These are phyloP conservation scores for Aspergillus terreus DNA, from an alignment of 2,329 filamentous ascomycete species.

Conservation along the genomic window DNA sequence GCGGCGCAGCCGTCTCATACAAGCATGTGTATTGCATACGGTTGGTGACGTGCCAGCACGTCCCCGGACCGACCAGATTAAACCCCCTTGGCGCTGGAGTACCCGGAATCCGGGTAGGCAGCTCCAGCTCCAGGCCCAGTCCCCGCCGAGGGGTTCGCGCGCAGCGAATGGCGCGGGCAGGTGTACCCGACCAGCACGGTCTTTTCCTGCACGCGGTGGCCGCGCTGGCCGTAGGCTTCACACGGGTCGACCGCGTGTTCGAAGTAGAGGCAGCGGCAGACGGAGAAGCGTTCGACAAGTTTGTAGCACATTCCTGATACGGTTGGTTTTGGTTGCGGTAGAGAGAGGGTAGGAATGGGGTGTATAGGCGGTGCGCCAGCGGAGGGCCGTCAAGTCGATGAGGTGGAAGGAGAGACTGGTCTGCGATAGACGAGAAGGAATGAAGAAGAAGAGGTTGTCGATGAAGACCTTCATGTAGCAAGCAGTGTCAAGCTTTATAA, in stretches of 20 bases:
- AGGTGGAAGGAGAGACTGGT: conserved; percentile 1
- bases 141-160: background rate
- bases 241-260: conserved; percentile 83
- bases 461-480: background rate
- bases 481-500: conserved; percentile 1
- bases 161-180: conserved; percentile 56
- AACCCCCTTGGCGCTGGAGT: conserved; percentile 21
- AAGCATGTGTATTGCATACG: background rate
- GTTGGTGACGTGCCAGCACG: background rate
- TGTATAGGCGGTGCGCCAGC: background rate
- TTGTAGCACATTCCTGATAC: conserved; percentile 75
- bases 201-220: conserved; percentile 68
- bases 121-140: background rate
- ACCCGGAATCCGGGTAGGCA: conserved; percentile 22
- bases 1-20: background rate
- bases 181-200: conserved; percentile 80
- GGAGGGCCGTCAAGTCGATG: background rate
- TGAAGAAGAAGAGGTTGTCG: conserved; percentile 2
- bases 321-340: background rate
- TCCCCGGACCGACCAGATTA: background rate
- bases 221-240: conserved; percentile 66
- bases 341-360: background rate
- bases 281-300: conserved; percentile 78
- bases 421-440: conserved; percentile 2
- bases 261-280: conserved; percentile 85